Percentiles rank a stretch among this genome's conserved stretches.
phyloP scores from a whole-genome alignment of 768 basidiomycete genomes.

The Termitomyces sp. region DNA sequence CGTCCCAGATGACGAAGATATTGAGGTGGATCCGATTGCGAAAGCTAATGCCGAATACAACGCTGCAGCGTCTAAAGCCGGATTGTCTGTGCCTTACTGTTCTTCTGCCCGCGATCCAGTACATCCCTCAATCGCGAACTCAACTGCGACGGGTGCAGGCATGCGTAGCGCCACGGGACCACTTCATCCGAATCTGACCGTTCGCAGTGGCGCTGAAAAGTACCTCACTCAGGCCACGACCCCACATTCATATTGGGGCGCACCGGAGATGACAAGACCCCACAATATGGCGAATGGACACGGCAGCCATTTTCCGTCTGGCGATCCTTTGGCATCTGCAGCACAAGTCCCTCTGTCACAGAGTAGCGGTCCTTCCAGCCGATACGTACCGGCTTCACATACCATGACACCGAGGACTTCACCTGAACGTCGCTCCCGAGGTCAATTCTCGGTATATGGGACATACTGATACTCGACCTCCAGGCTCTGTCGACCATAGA shows the following conservation, averaged over 20 bases:
- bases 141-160: not conserved
- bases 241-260: constrained; percentile 1
- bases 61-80: constrained; percentile 25
- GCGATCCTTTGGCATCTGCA: not conserved
- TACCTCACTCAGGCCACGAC: constrained; percentile 6
- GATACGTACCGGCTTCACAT: constrained; percentile 17
- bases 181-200: constrained; percentile 13
- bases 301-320: constrained; percentile 5
- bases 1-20: constrained; percentile 33
- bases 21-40: constrained; percentile 32
- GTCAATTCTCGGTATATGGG: not conserved
- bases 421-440: not conserved
- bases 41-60: constrained; percentile 39
- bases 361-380: constrained; percentile 11
- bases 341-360: constrained; percentile 12
- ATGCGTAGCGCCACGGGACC: constrained; percentile 1
- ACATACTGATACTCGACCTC: not conserved
- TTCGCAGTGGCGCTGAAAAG: constrained; percentile 18
- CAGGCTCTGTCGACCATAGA: not conserved
- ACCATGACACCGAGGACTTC: constrained; percentile 10
- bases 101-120: constrained; percentile 6
- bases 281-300: not conserved
- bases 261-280: not conserved
- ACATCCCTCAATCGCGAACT: not conserved
- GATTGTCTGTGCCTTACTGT: constrained; percentile 24